phyloP scores from a whole-genome alignment of 106 monocot genomes.

The Alisma plantagoaquatica region DNA sequence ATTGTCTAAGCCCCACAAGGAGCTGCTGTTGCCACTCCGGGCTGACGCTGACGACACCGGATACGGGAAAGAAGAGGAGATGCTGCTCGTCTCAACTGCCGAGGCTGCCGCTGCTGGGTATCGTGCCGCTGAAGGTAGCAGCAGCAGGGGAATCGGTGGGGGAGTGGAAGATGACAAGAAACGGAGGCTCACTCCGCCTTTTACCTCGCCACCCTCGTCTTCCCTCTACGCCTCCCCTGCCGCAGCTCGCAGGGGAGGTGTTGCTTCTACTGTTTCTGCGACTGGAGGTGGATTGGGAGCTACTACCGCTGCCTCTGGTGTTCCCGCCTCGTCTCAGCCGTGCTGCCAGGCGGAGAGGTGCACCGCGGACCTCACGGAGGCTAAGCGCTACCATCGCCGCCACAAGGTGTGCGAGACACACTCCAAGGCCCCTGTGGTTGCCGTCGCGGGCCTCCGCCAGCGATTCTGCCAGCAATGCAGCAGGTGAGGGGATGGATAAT shows the following conservation, averaged over 20 bases:
- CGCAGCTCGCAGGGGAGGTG: too few species aligned
- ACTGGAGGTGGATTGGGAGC: neutral
- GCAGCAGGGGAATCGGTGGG: neutral
- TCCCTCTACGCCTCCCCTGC: too few species aligned
- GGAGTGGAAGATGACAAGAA: constrained; percentile 10
- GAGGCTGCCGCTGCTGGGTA: too few species aligned
- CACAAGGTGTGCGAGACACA: constrained; percentile 88
- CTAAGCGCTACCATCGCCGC: constrained; percentile 69
- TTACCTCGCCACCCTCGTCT: too few species aligned
- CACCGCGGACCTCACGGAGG: constrained; percentile 49
- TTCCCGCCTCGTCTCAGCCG: constrained; percentile 24
- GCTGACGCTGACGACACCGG: neutral
- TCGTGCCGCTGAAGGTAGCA: neutral
- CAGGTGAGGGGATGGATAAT: too few species aligned
- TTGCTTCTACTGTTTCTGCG: neutral
- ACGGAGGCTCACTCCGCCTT: constrained; percentile 1
- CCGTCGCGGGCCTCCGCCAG: constrained; percentile 62
- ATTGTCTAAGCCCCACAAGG: constrained; percentile 2
- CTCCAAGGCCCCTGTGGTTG: constrained; percentile 65
- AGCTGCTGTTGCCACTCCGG: constrained; percentile 3
- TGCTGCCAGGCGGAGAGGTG: constrained; percentile 80
- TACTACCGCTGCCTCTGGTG: constrained; percentile 11
- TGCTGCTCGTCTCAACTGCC: too few species aligned
- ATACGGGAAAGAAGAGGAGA: constrained; percentile 3
- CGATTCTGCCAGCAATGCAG: constrained; percentile 98